Conservation (phyloP, 2,329 filamentous ascomycete species). For the Fusarium pseudoanthophilum region DNA sequence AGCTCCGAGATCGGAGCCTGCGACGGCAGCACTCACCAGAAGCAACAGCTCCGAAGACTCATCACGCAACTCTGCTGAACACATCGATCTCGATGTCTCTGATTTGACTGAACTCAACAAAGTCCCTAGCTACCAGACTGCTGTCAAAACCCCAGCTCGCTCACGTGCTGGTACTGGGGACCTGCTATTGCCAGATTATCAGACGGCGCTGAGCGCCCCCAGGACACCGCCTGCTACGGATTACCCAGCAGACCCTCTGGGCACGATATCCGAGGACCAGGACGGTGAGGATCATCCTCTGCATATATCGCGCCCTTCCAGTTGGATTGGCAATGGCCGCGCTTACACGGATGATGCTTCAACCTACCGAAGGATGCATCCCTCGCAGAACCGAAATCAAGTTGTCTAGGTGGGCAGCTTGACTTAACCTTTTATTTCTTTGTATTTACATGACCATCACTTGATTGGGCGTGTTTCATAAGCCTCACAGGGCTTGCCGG, state of each 20-base stretch:
- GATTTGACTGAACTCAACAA: conserved; percentile 75
- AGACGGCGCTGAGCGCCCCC: conserved; percentile 67
- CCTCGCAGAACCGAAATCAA: conserved; percentile 34
- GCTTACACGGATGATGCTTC: conserved; percentile 42
- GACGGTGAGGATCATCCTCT: conserved; percentile 40
- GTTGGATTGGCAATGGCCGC: conserved; percentile 36
- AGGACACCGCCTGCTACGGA: conserved; percentile 57
- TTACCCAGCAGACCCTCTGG: conserved; percentile 42
- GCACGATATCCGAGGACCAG: conserved; percentile 49
- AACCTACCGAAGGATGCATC: conserved; percentile 35
- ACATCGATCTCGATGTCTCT: conserved; percentile 66
- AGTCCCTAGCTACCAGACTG: conserved; percentile 82
- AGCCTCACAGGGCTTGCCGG: conserved; percentile 25
- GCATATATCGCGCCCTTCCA: conserved; percentile 41
- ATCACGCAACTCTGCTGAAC: conserved; percentile 65
- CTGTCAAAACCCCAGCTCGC: conserved; percentile 72
- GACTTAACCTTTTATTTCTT: neutral
- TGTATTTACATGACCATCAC: neutral
- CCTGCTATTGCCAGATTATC: conserved; percentile 72
- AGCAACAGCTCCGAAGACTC: conserved; percentile 65
- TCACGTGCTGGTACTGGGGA: conserved; percentile 61
- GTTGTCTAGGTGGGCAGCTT: conserved; percentile 23
- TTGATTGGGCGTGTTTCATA: conserved; percentile 22
- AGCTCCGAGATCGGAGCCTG: conserved; percentile 54
- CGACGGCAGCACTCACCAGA: conserved; percentile 61